phyloP scores from a whole-genome alignment of 176 grass and related monocot genomes.

The Phyllostachys edulis region DNA sequence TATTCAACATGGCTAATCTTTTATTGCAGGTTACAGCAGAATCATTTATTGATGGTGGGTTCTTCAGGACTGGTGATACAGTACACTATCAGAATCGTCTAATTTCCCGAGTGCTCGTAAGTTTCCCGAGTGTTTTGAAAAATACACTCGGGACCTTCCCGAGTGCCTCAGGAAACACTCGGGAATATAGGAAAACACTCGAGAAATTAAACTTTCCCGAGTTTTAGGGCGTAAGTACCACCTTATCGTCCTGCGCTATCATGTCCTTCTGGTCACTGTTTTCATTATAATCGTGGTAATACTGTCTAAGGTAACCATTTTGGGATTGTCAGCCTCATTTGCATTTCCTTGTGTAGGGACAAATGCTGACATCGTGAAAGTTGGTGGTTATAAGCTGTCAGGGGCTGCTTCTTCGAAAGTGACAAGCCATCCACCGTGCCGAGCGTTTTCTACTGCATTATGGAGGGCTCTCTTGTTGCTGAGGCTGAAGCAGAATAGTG shows the following conservation, averaged over 20 bases:
- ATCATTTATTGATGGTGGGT: conserved; percentile 81
- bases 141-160: too few relatives aligned
- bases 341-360: conserved; percentile 56
- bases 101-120: too few relatives aligned
- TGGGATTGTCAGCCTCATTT: conserved; percentile 1
- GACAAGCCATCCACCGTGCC: too few relatives aligned
- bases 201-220: too few relatives aligned
- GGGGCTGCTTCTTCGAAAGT: too few relatives aligned
- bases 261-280: conserved; percentile 24
- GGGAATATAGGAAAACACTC: too few relatives aligned
- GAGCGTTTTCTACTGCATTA: too few relatives aligned
- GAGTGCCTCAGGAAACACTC: too few relatives aligned
- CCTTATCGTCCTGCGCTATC: background rate
- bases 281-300: conserved; percentile 11
- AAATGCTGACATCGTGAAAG: conserved; percentile 99
- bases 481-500: too few relatives aligned
- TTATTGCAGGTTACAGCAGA: conserved; percentile 62
- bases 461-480: too few relatives aligned
- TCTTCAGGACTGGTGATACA: conserved; percentile 95
- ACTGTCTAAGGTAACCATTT: background rate
- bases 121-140: too few relatives aligned
- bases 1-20: conserved; percentile 23
- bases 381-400: conserved; percentile 94
- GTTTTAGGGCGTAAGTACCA: conserved; percentile 81
- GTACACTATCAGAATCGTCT: too few relatives aligned